A percentile compares a stretch with the other conserved stretches of the same genome.
These are phyloP conservation scores for Lasiodiplodia hormozganensis DNA, from an alignment of 2,329 filamentous ascomycete genomes.

Conservation along the genomic window DNA sequence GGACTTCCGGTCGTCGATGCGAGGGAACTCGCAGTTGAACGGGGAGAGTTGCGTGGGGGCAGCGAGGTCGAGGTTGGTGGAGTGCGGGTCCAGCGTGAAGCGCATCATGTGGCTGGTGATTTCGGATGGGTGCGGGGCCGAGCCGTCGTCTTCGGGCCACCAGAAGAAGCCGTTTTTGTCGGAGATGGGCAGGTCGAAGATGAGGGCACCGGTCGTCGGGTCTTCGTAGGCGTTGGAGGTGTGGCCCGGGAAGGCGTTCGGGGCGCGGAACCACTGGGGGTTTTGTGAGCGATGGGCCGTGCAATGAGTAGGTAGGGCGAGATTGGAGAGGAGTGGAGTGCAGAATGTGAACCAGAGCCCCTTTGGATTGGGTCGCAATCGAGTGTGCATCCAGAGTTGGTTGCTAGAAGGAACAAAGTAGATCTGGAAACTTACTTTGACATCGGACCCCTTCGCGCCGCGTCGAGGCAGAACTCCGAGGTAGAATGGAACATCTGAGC, in stretches of 20 bases:
- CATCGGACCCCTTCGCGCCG: conserved; percentile 29
- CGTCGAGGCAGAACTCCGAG: conserved; percentile 38
- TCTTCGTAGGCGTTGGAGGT: conserved; percentile 48
- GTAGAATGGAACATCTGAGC: conserved; percentile 41
- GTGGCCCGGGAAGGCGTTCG: conserved; percentile 48
- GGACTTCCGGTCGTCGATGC: conserved; percentile 56
- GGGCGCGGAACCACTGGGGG: conserved; percentile 45
- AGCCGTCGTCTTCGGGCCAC: conserved; percentile 49
- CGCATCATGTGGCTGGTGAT: conserved; percentile 28
- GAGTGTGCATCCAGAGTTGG: neutral
- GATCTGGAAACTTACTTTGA: conserved; percentile 9
- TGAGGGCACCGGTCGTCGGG: conserved; percentile 35
- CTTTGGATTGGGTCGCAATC: no score
- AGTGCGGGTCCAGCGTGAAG: conserved; percentile 39
- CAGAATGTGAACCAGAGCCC: no score
- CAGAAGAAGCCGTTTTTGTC: conserved; percentile 53
- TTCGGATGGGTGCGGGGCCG: conserved; percentile 40
- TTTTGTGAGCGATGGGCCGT: neutral
- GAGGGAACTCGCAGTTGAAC: conserved; percentile 58
- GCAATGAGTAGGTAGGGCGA: neutral
- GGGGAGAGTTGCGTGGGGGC: conserved; percentile 33
- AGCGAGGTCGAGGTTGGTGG: conserved; percentile 36
- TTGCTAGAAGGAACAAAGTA: fast-evolving
- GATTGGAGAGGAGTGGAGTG: no score
- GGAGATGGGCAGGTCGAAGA: conserved; percentile 47